These are phyloP conservation scores for Solidago caesia DNA, from an alignment of 129 eudicot genomes.

Conservation along the genomic window DNA sequence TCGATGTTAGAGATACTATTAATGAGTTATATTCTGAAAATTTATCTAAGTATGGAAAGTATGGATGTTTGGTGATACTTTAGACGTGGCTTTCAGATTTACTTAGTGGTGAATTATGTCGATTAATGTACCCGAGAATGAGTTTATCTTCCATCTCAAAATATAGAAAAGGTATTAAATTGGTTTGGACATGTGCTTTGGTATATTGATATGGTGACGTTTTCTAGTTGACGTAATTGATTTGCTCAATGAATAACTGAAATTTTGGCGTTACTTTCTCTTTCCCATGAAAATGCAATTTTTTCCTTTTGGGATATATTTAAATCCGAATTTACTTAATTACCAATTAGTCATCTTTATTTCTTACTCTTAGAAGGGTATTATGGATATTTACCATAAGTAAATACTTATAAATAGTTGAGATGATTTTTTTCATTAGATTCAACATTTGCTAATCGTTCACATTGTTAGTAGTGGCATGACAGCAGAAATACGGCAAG, in stretches of 20 bases:
- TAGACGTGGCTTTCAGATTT: background rate
- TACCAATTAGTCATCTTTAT: background rate
- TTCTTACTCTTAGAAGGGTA: constrained; percentile 12
- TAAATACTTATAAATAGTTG: background rate
- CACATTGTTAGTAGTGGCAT: background rate
- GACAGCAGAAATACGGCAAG: background rate
- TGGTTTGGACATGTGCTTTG: constrained; percentile 8
- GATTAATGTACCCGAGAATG: constrained; percentile 11
- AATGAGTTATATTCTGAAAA: background rate
- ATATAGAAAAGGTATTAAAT: background rate
- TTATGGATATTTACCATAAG: constrained; percentile 4
- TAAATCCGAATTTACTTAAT: constrained; percentile 1
- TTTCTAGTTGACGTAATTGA: constrained; percentile 10
- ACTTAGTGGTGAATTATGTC: background rate
- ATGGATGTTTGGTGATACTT: background rate
- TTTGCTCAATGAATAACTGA: background rate
- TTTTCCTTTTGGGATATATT: background rate
- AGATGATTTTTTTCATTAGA: background rate
- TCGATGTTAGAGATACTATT: background rate
- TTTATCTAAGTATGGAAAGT: background rate
- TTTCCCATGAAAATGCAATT: background rate
- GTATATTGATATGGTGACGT: constrained; percentile 10
- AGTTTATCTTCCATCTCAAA: background rate
- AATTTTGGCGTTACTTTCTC: too few relatives aligned
- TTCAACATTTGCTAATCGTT: background rate